A percentile compares a stretch with the other conserved stretches of the same genome.
phyloP scores from a whole-genome alignment of 2,329 filamentous ascomycete species.

The Aspergillus sp. region DNA sequence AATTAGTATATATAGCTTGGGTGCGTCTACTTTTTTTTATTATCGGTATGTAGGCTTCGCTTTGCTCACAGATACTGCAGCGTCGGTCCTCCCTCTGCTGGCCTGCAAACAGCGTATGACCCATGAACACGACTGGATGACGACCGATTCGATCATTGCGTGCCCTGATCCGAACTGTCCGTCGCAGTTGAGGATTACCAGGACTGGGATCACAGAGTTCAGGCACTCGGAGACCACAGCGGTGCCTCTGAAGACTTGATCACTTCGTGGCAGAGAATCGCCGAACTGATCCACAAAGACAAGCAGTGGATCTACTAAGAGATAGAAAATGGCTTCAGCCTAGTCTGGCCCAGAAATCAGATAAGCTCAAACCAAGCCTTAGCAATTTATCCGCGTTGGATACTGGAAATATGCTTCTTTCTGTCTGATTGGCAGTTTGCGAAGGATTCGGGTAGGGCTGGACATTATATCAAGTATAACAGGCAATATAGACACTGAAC shows the following conservation, averaged over 20 bases:
- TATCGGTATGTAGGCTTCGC: no score
- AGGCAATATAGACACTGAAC: background rate
- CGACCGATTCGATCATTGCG: background rate
- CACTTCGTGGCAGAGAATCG: no score
- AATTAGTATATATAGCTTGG: background rate
- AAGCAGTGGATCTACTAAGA: no score
- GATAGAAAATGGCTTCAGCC: no score
- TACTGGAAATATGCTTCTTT: no score
- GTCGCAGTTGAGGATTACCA: background rate
- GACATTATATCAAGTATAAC: no score
- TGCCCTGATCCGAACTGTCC: conserved; percentile 3
- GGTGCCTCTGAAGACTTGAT: background rate
- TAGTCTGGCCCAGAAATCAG: no score
- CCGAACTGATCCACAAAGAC: no score
- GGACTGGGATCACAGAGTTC: background rate
- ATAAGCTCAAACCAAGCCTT: no score
- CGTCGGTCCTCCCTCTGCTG: background rate
- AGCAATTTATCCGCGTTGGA: no score
- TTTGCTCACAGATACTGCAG: background rate
- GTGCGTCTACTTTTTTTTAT: background rate
- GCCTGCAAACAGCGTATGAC: conserved; percentile 1
- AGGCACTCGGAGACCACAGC: background rate
- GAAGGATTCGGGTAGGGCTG: no score
- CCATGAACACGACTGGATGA: conserved; percentile 7
- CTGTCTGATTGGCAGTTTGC: no score